These are phyloP conservation scores for Globisporangium cylindrosporum DNA, from an alignment of 352 stramenopile genomes.

Conservation along the genomic window DNA sequence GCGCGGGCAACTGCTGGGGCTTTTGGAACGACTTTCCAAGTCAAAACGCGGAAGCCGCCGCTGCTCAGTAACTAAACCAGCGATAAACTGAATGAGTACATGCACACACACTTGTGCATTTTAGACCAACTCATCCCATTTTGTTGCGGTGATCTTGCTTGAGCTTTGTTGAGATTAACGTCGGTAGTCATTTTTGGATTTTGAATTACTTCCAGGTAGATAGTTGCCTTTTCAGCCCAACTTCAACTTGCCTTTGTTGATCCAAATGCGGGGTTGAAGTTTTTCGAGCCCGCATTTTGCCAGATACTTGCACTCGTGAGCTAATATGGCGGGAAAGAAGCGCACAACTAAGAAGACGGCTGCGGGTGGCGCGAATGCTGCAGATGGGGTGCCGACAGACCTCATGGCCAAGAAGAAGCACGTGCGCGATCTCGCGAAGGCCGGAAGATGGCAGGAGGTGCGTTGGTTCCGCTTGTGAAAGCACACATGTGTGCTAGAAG, in stretches of 20 bases:
- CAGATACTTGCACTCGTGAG: background rate
- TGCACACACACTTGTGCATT: background rate
- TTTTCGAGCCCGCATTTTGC: conserved; percentile 1
- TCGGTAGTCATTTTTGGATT: background rate
- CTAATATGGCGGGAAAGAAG: conserved; percentile 28
- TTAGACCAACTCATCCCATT: background rate
- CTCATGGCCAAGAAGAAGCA: conserved; percentile 72
- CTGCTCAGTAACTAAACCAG: conserved; percentile 3
- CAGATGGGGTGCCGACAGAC: conserved; percentile 15
- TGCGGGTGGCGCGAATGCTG: background rate
- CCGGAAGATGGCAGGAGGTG: conserved; percentile 51
- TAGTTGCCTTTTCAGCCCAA: conserved; percentile 7
- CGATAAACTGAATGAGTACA: background rate
- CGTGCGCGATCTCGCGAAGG: conserved; percentile 63
- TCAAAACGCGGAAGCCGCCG: conserved; percentile 1
- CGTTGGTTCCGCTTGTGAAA: background rate
- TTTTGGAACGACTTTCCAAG: conserved; percentile 61
- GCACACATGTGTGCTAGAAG: no score
- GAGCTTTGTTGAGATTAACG: background rate
- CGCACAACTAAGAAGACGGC: conserved; percentile 17
- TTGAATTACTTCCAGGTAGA: conserved; percentile 15
- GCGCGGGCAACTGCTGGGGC: conserved; percentile 70
- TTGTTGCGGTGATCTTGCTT: background rate
- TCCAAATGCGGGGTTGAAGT: background rate
- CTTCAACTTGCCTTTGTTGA: conserved; percentile 13